Evolutionary conservation across 768 basidiomycete species (phyloP), one percentile per base, ranked within the genome.

Genomic region (Kwoniella bestiolae): DNA sequence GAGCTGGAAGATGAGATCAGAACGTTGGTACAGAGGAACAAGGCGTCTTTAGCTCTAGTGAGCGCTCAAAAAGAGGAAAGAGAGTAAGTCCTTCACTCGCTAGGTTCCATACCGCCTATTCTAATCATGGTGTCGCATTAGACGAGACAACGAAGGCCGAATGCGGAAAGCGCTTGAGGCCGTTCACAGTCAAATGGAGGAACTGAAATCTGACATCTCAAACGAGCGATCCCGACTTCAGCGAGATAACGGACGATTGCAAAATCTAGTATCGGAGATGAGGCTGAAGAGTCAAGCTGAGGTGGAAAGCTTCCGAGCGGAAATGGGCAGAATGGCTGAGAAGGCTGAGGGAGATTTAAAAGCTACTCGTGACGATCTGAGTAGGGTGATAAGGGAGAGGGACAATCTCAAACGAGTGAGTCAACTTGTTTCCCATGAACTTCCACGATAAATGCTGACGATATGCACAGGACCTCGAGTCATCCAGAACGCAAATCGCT

Each of bases 1-100:
- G 59, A 78, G 35, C 69, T 79, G 7, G 78, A 79, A 65, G 71
- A 70, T 41, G 72, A 78, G 56, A 60, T 76, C 41, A 32, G 67
- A 31, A 65, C 67, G 3, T 49, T 78, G 29, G n/a, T 56, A 16
- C 66, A 73, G 60, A 18, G 73, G 12, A 74, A 73, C 56, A 74
- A 71, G 35, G 73, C 69, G 12, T 69, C 71, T 6, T 51, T 70
- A 45, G 76, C 69, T 9, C 60, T 76, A 2, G 74, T 71, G 31
- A 66, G 56, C 46, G 69, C 69, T 41, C 59, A 74, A 31, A 44
- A 67, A 45, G 65, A 75, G 23, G 74, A 71, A 45, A 52, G 47
- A 45, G 56, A 59, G 74, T 76, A 34, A 67, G 71, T 74, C n/a
- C n/a, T n/a, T n/a, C n/a, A n/a, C n/a, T n/a, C n/a, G n/a, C n/a